Evolutionary conservation across 345 rosid species (phyloP).

Genomic region (Citrus sinensis): DVS_A1.0 CM039169.1:26063001-26063500

Average conservation of each 20-base stretch:
- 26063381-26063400: not conserved
- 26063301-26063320: not conserved
- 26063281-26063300: slow-evolving; percentile 3
- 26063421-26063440: not conserved
- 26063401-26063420: slow-evolving; percentile 7
- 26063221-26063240: slow-evolving; percentile 20
- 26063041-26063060: too few species aligned
- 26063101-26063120: too few species aligned
- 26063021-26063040: too few species aligned
- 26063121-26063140: not conserved
- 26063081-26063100: too few species aligned
- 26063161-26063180: slow-evolving; percentile 19
- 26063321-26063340: not conserved
- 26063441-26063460: slow-evolving; percentile 19
- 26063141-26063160: slow-evolving; percentile 8
- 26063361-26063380: slow-evolving; percentile 13
- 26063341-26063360: not conserved
- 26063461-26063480: slow-evolving; percentile 42
- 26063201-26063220: slow-evolving; percentile 19
- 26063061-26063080: too few species aligned
- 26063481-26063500: not conserved
- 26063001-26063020: slow-evolving; percentile 14
- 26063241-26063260: slow-evolving; percentile 19
- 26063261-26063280: slow-evolving; percentile 1
- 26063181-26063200: slow-evolving; percentile 29